Percentiles rank a stretch among this genome's conserved stretches.
Evolutionary conservation across 225 moss, liverwort and hornwort genomes (phyloP).

Genomic region (Sphagnum tenellum): DNA sequence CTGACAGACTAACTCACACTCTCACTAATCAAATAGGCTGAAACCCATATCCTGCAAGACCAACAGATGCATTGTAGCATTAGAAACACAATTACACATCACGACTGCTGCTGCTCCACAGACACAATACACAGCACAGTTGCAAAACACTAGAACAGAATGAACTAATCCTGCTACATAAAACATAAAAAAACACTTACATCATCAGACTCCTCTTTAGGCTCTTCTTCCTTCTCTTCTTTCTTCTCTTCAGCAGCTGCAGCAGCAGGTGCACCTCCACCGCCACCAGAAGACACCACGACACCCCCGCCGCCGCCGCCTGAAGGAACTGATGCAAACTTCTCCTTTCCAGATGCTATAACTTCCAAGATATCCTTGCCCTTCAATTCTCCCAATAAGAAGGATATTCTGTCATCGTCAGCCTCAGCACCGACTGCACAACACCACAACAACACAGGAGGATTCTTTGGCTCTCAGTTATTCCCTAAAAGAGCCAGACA

Average conservation of each 20-base stretch:
- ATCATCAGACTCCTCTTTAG: conserved; percentile 78
- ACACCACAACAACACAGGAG: background rate
- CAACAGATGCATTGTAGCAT: too few species aligned
- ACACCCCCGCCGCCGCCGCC: conserved; percentile 52
- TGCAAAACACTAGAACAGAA: background rate
- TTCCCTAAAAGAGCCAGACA: too few species aligned
- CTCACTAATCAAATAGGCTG: conserved; percentile 43
- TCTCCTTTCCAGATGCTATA: conserved; percentile 69
- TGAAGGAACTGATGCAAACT: conserved; percentile 71
- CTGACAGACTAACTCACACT: too few species aligned
- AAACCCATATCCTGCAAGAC: conserved; percentile 60
- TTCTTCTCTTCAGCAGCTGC: conserved; percentile 32
- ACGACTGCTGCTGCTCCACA: background rate
- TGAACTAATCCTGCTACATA: background rate
- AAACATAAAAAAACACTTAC: conserved; percentile 13
- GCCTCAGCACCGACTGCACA: conserved; percentile 68
- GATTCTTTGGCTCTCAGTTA: too few species aligned
- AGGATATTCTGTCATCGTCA: conserved; percentile 36
- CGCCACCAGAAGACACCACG: conserved; percentile 17
- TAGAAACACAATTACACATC: too few species aligned
- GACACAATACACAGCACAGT: background rate
- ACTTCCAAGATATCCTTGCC: conserved; percentile 80
- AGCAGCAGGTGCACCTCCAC: conserved; percentile 24
- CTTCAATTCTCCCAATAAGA: conserved; percentile 52
- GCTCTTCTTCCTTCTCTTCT: conserved; percentile 58